phyloP scores from a whole-genome alignment of 495 filamentous ascomycete genomes.

The Bacidia gigantensis region DNA sequence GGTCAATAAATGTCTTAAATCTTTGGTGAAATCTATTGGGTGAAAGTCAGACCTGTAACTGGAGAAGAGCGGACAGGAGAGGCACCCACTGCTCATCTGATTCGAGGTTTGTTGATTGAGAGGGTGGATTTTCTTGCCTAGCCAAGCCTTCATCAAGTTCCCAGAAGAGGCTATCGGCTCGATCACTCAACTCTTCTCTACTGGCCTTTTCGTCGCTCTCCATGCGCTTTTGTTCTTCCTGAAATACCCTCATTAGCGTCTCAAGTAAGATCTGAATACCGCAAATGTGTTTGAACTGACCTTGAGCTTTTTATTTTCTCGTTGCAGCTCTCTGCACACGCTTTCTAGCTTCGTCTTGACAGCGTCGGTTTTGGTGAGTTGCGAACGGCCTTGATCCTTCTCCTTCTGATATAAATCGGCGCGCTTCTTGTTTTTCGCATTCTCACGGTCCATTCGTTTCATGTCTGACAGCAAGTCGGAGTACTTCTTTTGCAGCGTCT shows the following conservation, averaged over 20 bases:
- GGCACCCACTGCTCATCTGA: slow-evolving; percentile 67
- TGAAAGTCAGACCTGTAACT: slow-evolving; percentile 3
- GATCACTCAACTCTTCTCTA: slow-evolving; percentile 70
- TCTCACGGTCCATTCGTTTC: slow-evolving; percentile 87
- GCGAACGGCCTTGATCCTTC: slow-evolving; percentile 73
- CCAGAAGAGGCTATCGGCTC: slow-evolving; percentile 56
- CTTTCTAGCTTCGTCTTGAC: slow-evolving; percentile 94
- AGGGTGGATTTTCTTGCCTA: slow-evolving; percentile 61
- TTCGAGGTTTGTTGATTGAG: slow-evolving; percentile 63
- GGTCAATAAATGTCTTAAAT: slow-evolving; percentile 86
- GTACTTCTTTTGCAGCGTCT: slow-evolving; percentile 78
- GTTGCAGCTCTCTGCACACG: slow-evolving; percentile 77
- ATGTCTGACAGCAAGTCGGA: slow-evolving; percentile 83
- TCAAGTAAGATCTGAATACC: too few relatives aligned
- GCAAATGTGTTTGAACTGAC: slow-evolving; percentile 33
- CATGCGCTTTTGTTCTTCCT: slow-evolving; percentile 86
- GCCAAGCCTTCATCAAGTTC: slow-evolving; percentile 72
- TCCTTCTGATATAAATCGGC: slow-evolving; percentile 93
- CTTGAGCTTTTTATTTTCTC: slow-evolving; percentile 96
- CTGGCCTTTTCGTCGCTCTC: slow-evolving; percentile 71
- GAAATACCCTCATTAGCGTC: not conserved
- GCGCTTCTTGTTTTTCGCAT: slow-evolving; percentile 88
- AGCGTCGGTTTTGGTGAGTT: slow-evolving; percentile 71
- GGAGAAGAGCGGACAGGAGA: not conserved
- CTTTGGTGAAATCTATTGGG: slow-evolving; percentile 62